phyloP scores from a whole-genome alignment of 208 protist species.

The Acanthamoeba lenticulata region DNA sequence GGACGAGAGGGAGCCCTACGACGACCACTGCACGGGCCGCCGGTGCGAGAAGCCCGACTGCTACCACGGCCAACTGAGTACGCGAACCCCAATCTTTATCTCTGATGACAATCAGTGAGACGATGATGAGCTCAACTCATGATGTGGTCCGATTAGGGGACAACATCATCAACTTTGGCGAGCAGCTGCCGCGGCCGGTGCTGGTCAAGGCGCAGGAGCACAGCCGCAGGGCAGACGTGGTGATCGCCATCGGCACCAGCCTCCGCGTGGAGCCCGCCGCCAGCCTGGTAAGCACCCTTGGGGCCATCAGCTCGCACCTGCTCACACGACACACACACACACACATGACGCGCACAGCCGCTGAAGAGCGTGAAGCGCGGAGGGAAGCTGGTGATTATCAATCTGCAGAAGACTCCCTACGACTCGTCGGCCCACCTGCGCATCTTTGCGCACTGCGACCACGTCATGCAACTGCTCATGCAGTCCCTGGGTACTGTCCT shows the following conservation, averaged over 20 bases:
- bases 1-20: conserved; percentile 14
- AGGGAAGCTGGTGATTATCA: conserved; percentile 72
- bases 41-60: background rate
- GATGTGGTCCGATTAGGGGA: conserved; percentile 5
- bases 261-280: conserved; percentile 40
- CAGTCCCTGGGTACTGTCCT: background rate
- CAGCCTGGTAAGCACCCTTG: background rate
- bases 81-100: background rate
- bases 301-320: background rate
- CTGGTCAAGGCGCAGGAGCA: background rate
- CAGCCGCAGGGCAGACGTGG: background rate
- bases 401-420: conserved; percentile 70
- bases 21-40: conserved; percentile 38
- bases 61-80: background rate
- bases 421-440: conserved; percentile 17
- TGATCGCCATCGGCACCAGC: conserved; percentile 26
- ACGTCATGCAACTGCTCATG: conserved; percentile 6
- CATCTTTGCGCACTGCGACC: conserved; percentile 40
- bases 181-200: conserved; percentile 17
- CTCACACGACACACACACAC: background rate
- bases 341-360: background rate
- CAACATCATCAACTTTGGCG: conserved; percentile 73
- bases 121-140: background rate
- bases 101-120: background rate
- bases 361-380: conserved; percentile 50